Base-by-base conservation (phyloP, 345 rosid species). In the Salix koriyanagi region DNA sequence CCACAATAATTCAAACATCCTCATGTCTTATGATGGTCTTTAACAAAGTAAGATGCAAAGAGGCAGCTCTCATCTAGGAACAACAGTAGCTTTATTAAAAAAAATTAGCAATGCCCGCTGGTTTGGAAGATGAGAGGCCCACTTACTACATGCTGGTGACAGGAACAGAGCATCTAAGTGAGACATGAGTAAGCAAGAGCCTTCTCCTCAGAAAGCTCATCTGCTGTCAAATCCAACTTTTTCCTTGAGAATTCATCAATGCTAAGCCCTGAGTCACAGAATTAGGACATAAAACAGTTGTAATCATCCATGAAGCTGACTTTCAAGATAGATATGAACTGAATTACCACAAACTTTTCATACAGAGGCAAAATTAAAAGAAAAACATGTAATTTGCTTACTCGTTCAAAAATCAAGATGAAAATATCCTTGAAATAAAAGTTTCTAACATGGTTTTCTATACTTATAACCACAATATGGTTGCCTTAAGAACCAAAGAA, bases 101-200 rank as follows among this genome's bases (percentile, higher is more conserved):
- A 75, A 75, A 56, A 66, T 76, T 52, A 65, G 74, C 78, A 16
- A 19, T 30, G 70, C 75, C 70, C 7, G 65, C 28, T 62, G 58
- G 18, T 2, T 21, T 37, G 11, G 58, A 52, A 74, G 73, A 34
- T 3, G 19, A 28, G 28, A 41, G 48, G 50, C 73, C 65, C 60
- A 34, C 76, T 73, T 67, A 36, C 58, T 10, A 69, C 73, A 69
- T 67, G 32, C 58, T 41, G 62, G 21, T 3, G 10, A 64, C 25
- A 56, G 65, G 42, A 39, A n/a, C 61, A 1, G n/a, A 8, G 48
- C 2, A 69, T 73, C 83, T 84, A 93, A 28, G 94, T 79, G 73
- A 96, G 94, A 85, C 99, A 96, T 3, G 99, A 96, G 91, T 96
- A 96, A 9, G 99, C 98, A 61, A 96, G 85, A 58, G 90, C 89